Base-by-base conservation (phyloP, 2,329 filamentous ascomycete species). In the Scleromitrula shiraiana region DNA sequence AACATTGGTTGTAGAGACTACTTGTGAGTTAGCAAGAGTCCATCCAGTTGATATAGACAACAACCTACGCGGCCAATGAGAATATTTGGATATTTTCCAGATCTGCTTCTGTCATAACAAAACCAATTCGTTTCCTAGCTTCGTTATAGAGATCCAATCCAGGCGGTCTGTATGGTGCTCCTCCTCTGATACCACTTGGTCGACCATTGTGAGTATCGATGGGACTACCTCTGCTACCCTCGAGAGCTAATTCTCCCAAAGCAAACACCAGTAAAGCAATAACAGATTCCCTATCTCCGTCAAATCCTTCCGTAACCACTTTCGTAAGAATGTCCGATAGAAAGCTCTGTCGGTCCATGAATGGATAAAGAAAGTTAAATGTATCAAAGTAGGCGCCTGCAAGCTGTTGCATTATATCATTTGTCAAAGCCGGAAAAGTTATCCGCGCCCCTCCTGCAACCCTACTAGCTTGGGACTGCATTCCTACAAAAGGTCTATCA, bases 131-230 rank as follows among this genome's bases (percentile, higher is more conserved):
- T 50, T 71, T 72, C 42, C 78, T 69, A 14, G 77, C 79, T 61
- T 82, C 78, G 53, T 82, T 82, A 63, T 82, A 82, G 29, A 80
- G 69, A 1, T 69, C 68, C 2, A 82, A 59, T 0, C 79, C 79
- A 0, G 79, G 78, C 2, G 78, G 78, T 15, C 65, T 66, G 6
- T 22, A 27, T 12, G 68, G 65, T 2, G 70, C 69, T 1, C 76
- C 75, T 10, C 76, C 77, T 33, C 71, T 70, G 20, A 80, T 65
- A 2, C 76, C 76, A 55, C 76, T 77, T 1, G 68, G 61, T 1
- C 68, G 67, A 10, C 70, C 69, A 32, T 73, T 68, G 43, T 69
- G 64, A 5, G 63, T 57, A 39, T 67, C 65, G 33, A 76, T 64
- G 3, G 77, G 70, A 14, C 64, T 59, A 12, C 73, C 75, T 24